Evolutionary conservation across 2,329 filamentous ascomycete genomes (phyloP).

Genomic region (Curvularia spicifera): DNA sequence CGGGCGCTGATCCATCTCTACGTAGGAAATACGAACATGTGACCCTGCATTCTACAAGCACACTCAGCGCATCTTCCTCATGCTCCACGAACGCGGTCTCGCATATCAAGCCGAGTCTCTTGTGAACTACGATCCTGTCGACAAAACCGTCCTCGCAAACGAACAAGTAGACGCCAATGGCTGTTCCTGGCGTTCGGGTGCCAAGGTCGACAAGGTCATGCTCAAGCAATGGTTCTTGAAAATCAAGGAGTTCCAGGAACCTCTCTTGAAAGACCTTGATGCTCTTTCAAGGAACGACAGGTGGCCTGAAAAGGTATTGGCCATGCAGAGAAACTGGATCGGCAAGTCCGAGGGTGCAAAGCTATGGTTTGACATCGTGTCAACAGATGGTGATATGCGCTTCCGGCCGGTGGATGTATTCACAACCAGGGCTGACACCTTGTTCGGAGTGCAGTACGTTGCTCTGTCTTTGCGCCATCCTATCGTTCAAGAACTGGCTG

Average conservation of each 20-base stretch:
- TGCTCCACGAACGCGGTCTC: constrained; percentile 74
- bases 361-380: constrained; percentile 71
- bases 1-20: constrained; percentile 17
- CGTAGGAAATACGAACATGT: constrained; percentile 82
- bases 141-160: constrained; percentile 88
- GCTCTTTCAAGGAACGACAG: constrained; percentile 65
- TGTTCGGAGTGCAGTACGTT: constrained; percentile 86
- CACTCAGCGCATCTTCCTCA: constrained; percentile 83
- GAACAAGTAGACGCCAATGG: constrained; percentile 91
- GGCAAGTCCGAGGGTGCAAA: constrained; percentile 77
- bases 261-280: constrained; percentile 73
- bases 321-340: constrained; percentile 89
- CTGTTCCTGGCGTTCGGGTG: constrained; percentile 85
- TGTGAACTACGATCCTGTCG: constrained; percentile 90
- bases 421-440: constrained; percentile 83
- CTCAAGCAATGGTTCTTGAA: constrained; percentile 90
- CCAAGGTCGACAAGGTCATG: constrained; percentile 77
- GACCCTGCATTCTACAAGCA: constrained; percentile 87
- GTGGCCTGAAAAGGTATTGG: constrained; percentile 83
- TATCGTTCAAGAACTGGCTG: constrained; percentile 67
- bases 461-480: constrained; percentile 78
- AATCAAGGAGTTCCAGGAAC: constrained; percentile 79
- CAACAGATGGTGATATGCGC: constrained; percentile 43
- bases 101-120: constrained; percentile 83
- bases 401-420: constrained; percentile 71